phyloP scores from a whole-genome alignment of 345 rosid genomes.

The Microcos paniculata region DNA sequence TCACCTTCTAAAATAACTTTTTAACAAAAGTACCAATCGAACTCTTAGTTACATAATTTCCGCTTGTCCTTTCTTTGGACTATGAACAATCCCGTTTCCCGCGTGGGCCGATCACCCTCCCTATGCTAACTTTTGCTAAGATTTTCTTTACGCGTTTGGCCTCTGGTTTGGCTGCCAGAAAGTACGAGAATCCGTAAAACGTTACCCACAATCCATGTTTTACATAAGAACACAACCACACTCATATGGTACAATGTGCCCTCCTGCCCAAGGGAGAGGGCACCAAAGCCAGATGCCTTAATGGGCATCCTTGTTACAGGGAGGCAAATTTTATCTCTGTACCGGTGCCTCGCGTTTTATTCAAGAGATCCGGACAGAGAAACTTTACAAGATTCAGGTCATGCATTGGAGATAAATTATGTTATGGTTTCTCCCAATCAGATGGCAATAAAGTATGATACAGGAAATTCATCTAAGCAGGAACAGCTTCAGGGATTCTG shows the following conservation, averaged over 20 bases:
- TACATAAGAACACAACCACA: conserved; percentile 18
- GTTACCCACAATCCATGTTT: conserved; percentile 10
- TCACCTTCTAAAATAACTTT: no score
- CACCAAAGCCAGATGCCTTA: conserved; percentile 13
- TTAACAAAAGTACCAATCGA: no score
- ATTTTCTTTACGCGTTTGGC: neutral
- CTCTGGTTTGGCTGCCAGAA: neutral
- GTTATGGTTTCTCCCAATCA: conserved; percentile 26
- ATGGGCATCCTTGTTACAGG: conserved; percentile 26
- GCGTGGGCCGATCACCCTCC: neutral
- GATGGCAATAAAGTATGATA: conserved; percentile 17
- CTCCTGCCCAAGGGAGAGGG: conserved; percentile 9
- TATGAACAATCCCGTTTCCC: no score
- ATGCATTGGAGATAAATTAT: conserved; percentile 18
- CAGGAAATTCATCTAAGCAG: conserved; percentile 42
- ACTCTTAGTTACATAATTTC: no score
- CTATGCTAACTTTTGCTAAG: neutral
- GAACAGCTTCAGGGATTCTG: conserved; percentile 57
- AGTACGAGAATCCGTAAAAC: neutral
- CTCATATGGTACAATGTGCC: conserved; percentile 28
- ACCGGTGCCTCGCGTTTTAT: conserved; percentile 31
- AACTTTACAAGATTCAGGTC: conserved; percentile 15
- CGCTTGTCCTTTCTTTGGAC: no score
- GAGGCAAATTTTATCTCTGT: conserved; percentile 29
- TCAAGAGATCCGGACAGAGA: conserved; percentile 20